These are phyloP conservation scores for Schizothecium vesticola DNA, from an alignment of 495 filamentous ascomycete species.

Conservation along the genomic window DNA sequence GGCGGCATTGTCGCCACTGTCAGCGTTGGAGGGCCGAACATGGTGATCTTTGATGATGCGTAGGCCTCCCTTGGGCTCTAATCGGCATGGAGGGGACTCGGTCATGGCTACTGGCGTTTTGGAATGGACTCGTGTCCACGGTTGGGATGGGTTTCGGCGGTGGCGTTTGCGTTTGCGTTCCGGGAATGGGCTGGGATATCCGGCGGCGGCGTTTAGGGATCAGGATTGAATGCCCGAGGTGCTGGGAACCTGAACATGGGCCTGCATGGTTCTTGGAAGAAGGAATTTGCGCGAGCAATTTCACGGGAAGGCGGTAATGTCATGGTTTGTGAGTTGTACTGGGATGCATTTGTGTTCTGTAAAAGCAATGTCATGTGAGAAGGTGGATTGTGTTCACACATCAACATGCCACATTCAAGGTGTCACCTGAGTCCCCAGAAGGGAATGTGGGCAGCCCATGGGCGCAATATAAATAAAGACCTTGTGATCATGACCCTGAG, in stretches of 20 bases:
- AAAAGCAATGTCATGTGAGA: background rate
- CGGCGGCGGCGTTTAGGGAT: background rate
- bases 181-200: no score
- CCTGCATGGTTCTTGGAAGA: background rate
- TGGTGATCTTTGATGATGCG: conserved; percentile 57
- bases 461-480: background rate
- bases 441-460: background rate
- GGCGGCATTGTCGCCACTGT: conserved; percentile 46
- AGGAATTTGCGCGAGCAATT: background rate
- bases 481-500: background rate
- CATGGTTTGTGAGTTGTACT: background rate
- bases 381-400: background rate
- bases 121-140: background rate
- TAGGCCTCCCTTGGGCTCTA: background rate
- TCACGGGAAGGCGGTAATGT: background rate
- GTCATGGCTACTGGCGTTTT: background rate
- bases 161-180: no score
- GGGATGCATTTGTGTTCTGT: background rate
- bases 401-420: no score
- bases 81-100: background rate
- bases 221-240: background rate
- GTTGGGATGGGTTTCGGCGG: background rate
- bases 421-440: no score
- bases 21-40: conserved; percentile 48
- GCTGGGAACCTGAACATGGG: background rate